These are phyloP conservation scores for Sporobolomyces roseus DNA, from an alignment of 768 basidiomycete genomes.

Conservation along the genomic window DNA sequence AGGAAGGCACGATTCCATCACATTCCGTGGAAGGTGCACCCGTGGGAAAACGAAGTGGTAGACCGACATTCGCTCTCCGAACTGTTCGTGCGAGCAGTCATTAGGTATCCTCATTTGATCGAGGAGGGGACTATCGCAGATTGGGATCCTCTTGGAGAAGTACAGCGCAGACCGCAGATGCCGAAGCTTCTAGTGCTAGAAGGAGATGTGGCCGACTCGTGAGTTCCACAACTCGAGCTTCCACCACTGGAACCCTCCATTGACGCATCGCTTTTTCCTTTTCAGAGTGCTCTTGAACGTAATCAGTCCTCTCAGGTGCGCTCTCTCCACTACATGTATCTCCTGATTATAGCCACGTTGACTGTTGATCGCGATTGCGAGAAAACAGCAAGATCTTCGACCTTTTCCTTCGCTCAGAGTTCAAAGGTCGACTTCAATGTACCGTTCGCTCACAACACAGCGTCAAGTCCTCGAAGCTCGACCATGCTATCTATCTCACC, in stretches of 20 bases:
- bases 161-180: neutral
- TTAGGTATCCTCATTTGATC: neutral
- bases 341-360: no score
- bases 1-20: neutral
- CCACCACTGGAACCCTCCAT: no score
- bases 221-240: neutral
- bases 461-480: neutral
- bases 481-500: slow-evolving; percentile 3
- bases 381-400: neutral
- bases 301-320: neutral
- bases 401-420: neutral
- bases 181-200: neutral
- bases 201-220: neutral
- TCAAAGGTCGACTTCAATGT: neutral
- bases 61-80: neutral
- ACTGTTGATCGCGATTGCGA: no score
- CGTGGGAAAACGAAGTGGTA: neutral
- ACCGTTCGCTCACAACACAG: neutral
- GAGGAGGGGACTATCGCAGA: neutral
- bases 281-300: neutral
- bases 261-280: no score
- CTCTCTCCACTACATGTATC: no score
- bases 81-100: neutral
- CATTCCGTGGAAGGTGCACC: neutral
- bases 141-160: neutral